Percentiles rank a stretch among this genome's conserved stretches.
These are phyloP conservation scores for Populus hybrid DNA, from an alignment of 441 rosid genomes.

Conservation along the genomic window DNA sequence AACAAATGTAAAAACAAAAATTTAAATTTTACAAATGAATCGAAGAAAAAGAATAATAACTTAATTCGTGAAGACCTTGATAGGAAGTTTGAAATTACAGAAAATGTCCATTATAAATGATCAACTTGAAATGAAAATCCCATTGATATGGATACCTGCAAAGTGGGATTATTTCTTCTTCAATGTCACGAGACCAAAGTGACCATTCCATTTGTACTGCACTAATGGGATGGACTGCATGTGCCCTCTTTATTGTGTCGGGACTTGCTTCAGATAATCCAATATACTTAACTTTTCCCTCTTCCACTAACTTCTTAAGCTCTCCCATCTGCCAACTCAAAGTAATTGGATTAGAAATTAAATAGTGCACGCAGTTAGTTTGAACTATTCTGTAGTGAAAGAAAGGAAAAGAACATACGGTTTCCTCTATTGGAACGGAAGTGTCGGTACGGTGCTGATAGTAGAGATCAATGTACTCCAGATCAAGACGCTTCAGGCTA, in stretches of 20 bases:
- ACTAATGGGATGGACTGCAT: constrained; percentile 42
- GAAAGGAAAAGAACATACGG: background rate
- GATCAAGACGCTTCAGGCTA: constrained; percentile 32
- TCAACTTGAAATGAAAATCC: background rate
- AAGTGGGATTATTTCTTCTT: constrained; percentile 39
- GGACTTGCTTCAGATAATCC: constrained; percentile 43
- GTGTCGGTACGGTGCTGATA: constrained; percentile 33
- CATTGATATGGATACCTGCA: constrained; percentile 26
- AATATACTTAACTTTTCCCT: constrained; percentile 40
- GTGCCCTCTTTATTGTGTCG: constrained; percentile 41
- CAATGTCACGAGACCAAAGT: constrained; percentile 40
- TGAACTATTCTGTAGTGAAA: background rate
- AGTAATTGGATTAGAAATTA: background rate
- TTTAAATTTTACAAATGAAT: background rate
- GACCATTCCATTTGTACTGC: constrained; percentile 49
- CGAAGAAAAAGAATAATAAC: background rate
- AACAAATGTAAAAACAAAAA: background rate
- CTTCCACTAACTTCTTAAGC: constrained; percentile 44
- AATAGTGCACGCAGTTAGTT: background rate
- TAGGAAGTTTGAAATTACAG: background rate
- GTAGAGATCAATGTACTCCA: constrained; percentile 38
- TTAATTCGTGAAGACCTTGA: background rate
- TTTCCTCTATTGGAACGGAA: constrained; percentile 11
- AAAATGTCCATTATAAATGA: background rate
- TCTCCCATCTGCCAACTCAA: constrained; percentile 29